These are phyloP conservation scores for Ascoidea tarda DNA, from an alignment of 805 yeast species.

Conservation along the genomic window DNA sequence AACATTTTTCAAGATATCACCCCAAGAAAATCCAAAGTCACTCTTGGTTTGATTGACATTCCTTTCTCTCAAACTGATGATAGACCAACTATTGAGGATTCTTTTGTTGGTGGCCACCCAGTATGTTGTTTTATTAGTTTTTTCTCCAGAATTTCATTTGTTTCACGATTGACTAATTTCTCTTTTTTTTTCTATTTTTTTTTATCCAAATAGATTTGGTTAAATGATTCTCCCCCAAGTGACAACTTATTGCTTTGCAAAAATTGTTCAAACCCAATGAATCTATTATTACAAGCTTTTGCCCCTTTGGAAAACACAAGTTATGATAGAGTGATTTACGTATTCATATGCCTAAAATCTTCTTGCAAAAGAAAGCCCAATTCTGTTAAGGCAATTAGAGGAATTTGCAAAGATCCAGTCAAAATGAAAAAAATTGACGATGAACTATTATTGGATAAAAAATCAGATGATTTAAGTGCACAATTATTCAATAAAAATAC, in stretches of 20 bases:
- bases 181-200: too few species aligned
- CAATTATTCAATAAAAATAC: not conserved
- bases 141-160: too few species aligned
- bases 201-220: conserved; percentile 22
- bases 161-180: too few species aligned
- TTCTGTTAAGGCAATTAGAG: conserved; percentile 63
- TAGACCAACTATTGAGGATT: conserved; percentile 38
- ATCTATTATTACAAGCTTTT: conserved; percentile 63
- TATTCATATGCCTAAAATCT: conserved; percentile 57
- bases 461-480: not conserved
- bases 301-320: conserved; percentile 61
- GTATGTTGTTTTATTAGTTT: conserved; percentile 14
- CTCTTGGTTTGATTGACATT: conserved; percentile 53
- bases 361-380: conserved; percentile 60
- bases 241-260: conserved; percentile 43
- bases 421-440: conserved; percentile 24
- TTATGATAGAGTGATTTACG: conserved; percentile 72
- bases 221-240: conserved; percentile 46
- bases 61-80: conserved; percentile 34
- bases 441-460: conserved; percentile 24
- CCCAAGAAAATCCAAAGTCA: conserved; percentile 21
- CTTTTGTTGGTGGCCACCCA: conserved; percentile 73
- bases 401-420: conserved; percentile 47
- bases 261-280: conserved; percentile 47
- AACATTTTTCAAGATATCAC: too few species aligned